A percentile compares a stretch with the other conserved stretches of the same genome.
Conservation (phyloP, 2,329 filamentous ascomycete genomes). For the Diaporthe sp. region DNA sequence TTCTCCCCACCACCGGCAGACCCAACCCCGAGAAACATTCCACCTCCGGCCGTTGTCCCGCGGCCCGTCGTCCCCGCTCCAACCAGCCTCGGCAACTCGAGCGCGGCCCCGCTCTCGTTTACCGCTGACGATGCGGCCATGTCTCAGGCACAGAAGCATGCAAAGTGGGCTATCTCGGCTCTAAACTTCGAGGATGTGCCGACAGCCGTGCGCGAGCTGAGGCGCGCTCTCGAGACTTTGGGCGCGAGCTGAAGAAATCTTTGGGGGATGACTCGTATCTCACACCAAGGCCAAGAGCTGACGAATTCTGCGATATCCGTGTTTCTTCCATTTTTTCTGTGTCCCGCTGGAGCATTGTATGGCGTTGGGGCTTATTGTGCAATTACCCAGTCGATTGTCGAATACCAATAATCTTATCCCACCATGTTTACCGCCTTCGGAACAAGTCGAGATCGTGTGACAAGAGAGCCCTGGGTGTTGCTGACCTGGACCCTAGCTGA, state of each 20-base stretch:
- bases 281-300: not conserved
- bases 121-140: slow-evolving; percentile 77
- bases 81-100: slow-evolving; percentile 19
- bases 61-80: slow-evolving; percentile 41
- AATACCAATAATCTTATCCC: slow-evolving; percentile 14
- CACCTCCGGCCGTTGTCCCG: slow-evolving; percentile 41
- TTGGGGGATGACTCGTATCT: not conserved
- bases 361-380: slow-evolving; percentile 35
- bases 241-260: slow-evolving; percentile 62
- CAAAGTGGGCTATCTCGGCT: slow-evolving; percentile 96
- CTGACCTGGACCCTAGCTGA: slow-evolving; percentile 5
- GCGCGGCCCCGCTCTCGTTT: slow-evolving; percentile 38
- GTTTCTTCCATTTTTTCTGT: no score
- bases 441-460: not conserved
- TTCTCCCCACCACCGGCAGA: slow-evolving; percentile 42
- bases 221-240: slow-evolving; percentile 78
- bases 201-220: slow-evolving; percentile 89
- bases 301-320: not conserved
- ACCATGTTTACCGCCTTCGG: not conserved
- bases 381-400: slow-evolving; percentile 20
- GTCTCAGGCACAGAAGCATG: slow-evolving; percentile 90
- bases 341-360: slow-evolving; percentile 35
- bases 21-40: slow-evolving; percentile 39
- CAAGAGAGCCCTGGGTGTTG: not conserved
- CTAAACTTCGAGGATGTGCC: slow-evolving; percentile 96